Conservation (phyloP, 164 flowering plant species). For the Vitis riparia region DNA sequence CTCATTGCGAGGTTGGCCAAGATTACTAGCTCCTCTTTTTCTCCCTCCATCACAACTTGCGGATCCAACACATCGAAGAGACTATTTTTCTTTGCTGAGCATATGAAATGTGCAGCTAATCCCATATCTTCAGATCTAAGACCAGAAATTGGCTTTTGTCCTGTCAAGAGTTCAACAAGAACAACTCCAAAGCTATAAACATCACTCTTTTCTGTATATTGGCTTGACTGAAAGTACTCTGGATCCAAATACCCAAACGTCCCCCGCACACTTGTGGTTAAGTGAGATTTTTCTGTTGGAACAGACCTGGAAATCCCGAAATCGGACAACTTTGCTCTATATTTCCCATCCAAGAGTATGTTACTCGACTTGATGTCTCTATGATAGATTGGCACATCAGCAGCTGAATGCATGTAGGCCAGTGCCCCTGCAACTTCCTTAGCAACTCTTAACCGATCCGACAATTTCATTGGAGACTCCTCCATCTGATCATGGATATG, state of each 20-base stretch:
- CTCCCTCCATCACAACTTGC: constrained; percentile 5
- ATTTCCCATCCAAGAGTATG: constrained; percentile 8
- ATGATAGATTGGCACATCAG: constrained; percentile 15
- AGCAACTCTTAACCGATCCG: constrained; percentile 15
- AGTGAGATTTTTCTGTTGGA: constrained; percentile 13
- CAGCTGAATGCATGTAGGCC: constrained; percentile 1
- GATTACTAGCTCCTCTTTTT: constrained; percentile 17
- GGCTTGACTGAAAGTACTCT: constrained; percentile 20
- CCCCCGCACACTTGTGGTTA: constrained; percentile 20
- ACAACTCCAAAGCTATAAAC: constrained; percentile 24
- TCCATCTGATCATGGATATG: constrained; percentile 12
- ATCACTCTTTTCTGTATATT: constrained; percentile 12
- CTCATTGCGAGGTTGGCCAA: constrained; percentile 16
- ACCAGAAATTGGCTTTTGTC: constrained; percentile 17
- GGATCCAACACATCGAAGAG: constrained; percentile 19
- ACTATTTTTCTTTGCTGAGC: constrained; percentile 12
- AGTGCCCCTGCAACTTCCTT: constrained; percentile 12
- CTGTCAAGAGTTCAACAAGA: constrained; percentile 27
- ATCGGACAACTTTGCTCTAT: constrained; percentile 6
- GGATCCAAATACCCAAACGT: constrained; percentile 26
- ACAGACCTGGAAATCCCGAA: constrained; percentile 19
- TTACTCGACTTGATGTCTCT: constrained; percentile 19
- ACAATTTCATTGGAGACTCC: constrained; percentile 12
- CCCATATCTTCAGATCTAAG: constrained; percentile 9
- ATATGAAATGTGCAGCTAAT: constrained; percentile 20